phyloP scores from a whole-genome alignment of 257 asterid species.

The Vinca minor region DNA sequence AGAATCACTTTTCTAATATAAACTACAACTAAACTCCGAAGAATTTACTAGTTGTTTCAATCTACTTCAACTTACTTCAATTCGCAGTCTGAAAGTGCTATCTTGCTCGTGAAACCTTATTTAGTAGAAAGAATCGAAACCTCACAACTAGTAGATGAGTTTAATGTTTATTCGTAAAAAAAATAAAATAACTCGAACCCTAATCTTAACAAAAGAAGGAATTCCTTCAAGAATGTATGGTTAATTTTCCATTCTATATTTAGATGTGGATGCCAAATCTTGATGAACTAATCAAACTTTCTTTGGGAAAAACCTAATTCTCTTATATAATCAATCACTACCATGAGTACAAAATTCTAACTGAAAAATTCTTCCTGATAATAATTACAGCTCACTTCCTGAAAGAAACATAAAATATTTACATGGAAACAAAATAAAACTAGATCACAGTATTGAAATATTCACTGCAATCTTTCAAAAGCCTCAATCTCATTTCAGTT shows the following conservation, averaged over 20 bases:
- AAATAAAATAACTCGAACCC: no score
- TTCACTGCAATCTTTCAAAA: conserved; percentile 22
- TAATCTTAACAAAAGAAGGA: neutral
- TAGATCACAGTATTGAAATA: conserved; percentile 15
- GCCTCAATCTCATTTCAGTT: conserved; percentile 26
- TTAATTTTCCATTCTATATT: no score
- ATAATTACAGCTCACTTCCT: conserved; percentile 30
- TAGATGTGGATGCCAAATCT: neutral
- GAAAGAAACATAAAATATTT: conserved; percentile 13
- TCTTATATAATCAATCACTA: neutral
- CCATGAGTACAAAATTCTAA: neutral
- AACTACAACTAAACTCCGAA: no score
- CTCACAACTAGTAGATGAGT: no score
- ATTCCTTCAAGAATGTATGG: neutral
- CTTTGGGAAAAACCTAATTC: neutral
- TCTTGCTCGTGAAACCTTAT: no score
- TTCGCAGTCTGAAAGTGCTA: no score
- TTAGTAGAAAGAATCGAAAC: no score
- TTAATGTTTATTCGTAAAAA: no score
- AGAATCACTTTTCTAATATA: no score
- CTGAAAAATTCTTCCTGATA: neutral
- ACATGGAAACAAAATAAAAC: conserved; percentile 21
- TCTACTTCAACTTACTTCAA: no score
- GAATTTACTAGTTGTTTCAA: no score
- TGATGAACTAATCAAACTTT: neutral